Base-by-base conservation (phyloP, 345 rosid species). In the Salix exigua region DNA sequence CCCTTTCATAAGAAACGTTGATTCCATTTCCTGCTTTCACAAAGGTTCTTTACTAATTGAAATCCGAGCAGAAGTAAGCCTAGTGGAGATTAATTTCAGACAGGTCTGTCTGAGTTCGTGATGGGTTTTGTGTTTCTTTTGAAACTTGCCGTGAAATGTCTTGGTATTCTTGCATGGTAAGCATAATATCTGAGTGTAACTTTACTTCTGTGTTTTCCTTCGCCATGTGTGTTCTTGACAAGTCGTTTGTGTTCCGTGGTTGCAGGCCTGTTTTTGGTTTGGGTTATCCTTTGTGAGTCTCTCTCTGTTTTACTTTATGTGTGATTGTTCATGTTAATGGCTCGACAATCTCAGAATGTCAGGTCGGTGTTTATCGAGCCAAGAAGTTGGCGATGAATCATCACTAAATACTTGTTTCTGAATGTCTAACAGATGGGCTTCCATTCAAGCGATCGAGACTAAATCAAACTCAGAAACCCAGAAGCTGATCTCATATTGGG, bases 211-310 rank as follows among this genome's bases (percentile, higher is more conserved):
- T 7, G 61, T n/a, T 58, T 23, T 66, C 23, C 23, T 66, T 66
- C 38, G 48, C 70, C 9, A 3, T 66, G n/a, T 66, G 42, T 66
- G 37, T 35, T 37, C 7, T 0, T 25, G 12, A 7, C 60, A 5
- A 12, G 53, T 38, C 37, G 51, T 61, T 16, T 35, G 5, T 63
- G 60, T 6, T 72, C 51, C 4, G 2, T 46, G 61, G 26, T 73
- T 67, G 77, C 81, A 85, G 87, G 85, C 83, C 87, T 77, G 46
- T 80, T n/a, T 46, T 77, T 68, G 83, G 83, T 40, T 50, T 85
- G 71, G 80, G 77, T 7, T 85, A 82, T 80, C 87, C 87, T 31
- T 42, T 79, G 87, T 85, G 70, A 80, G 85, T 64, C 26, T 62
- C 25, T 70, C 40, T 58, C 7, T 33, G 26, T 60, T 12, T 19